phyloP scores from a whole-genome alignment of 1,284 basidiomycete genomes.

The Rhizoctonia solani region DNA sequence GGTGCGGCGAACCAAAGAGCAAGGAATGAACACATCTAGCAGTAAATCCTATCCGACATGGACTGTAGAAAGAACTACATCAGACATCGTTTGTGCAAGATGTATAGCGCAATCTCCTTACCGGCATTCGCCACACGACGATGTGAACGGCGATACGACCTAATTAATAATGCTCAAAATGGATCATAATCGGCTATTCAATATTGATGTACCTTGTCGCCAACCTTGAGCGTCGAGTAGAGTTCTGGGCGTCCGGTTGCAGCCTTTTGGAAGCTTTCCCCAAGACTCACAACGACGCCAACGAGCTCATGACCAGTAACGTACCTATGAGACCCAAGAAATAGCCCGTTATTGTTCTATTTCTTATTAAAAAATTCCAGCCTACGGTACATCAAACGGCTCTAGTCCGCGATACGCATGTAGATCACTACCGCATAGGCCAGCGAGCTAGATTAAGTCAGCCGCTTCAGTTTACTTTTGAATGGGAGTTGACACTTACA shows the following conservation, averaged over 20 bases:
- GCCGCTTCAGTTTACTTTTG: background rate
- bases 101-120: slow-evolving; percentile 47
- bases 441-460: slow-evolving; percentile 57
- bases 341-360: slow-evolving; percentile 39
- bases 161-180: background rate
- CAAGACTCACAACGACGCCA: slow-evolving; percentile 75
- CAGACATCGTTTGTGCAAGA: background rate
- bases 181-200: background rate
- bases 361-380: background rate
- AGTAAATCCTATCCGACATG: slow-evolving; percentile 76
- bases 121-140: slow-evolving; percentile 81
- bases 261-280: slow-evolving; percentile 58
- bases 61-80: slow-evolving; percentile 50
- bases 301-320: slow-evolving; percentile 83
- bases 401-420: slow-evolving; percentile 74
- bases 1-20: slow-evolving; percentile 71
- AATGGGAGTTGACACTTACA: slow-evolving; percentile 47
- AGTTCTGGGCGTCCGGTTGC: slow-evolving; percentile 54
- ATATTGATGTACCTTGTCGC: slow-evolving; percentile 56
- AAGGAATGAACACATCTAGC: slow-evolving; percentile 69
- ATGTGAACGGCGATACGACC: slow-evolving; percentile 86
- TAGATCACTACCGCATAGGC: slow-evolving; percentile 81
- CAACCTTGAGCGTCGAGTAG: slow-evolving; percentile 70
- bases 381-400: slow-evolving; percentile 47
- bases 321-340: slow-evolving; percentile 49